Evolutionary conservation across 164 flowering plant genomes (phyloP).

Genomic region (Echeveria elegans): DNA sequence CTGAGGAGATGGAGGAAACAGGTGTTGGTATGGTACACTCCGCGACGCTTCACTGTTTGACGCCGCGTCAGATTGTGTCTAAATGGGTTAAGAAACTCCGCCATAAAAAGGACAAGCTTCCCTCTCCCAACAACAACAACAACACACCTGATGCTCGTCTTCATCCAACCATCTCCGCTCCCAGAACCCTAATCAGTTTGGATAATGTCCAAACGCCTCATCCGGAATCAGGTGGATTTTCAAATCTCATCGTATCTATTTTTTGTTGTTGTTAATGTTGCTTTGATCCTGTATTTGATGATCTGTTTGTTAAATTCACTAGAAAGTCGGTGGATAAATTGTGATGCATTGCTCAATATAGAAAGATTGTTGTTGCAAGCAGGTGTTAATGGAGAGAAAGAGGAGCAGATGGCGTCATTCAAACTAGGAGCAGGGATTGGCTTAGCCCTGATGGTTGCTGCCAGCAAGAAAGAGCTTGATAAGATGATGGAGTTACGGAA

Average conservation of each 20-base stretch:
- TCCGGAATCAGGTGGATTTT: not conserved
- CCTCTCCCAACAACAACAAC: not conserved
- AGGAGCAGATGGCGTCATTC: not conserved
- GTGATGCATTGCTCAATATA: too few species aligned
- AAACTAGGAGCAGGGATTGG: slow-evolving; percentile 5
- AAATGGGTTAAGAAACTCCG: not conserved
- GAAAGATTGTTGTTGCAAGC: not conserved
- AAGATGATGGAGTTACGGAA: slow-evolving; percentile 7
- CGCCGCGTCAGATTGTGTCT: not conserved
- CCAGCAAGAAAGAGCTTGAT: slow-evolving; percentile 8
- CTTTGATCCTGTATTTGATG: not conserved
- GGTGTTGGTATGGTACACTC: not conserved
- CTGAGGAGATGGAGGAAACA: slow-evolving; percentile 3
- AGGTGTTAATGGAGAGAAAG: not conserved
- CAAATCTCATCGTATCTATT: not conserved
- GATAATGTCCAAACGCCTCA: too few species aligned
- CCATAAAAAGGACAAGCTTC: not conserved
- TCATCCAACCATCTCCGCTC: too few species aligned
- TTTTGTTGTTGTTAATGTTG: not conserved
- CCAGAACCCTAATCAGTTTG: not conserved
- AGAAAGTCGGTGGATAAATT: too few species aligned
- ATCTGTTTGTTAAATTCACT: not conserved
- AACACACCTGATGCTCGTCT: not conserved
- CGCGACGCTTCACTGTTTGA: not conserved
- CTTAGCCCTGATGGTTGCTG: not conserved